Base-by-base conservation (phyloP, 192 early-diverging fungal genomes). In the Ambispora gerdemannii region DNA sequence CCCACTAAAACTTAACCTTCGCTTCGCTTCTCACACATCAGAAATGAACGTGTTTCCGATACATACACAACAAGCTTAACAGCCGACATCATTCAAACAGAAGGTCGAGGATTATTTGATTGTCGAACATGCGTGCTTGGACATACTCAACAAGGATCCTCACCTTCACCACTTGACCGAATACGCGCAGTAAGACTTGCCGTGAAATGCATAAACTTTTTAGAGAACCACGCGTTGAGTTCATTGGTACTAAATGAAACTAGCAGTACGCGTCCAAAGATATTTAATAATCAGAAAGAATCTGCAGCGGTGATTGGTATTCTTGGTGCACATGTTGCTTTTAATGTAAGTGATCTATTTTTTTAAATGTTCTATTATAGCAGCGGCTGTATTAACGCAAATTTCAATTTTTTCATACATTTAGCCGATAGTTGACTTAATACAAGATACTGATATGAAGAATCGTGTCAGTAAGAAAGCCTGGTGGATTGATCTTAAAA, bases 111-210 rank as follows among this genome's bases (percentile, higher is more conserved):
- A 0, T 85, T 95, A 72, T 98, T 92, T 75, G 95, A 95, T 77
- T 91, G 92, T 0, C 86, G 92, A 50, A 94, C 94, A 10, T 85
- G 95, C 13, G 90, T 95, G 4, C 82, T 98, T 34, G 97, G 97
- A 22, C 97, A 98, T 70, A 82, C 95, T 65, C 97, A 97, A 76
- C 97, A 98, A 76, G 97, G 97, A 36, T 91, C 89, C 67, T 87
- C 91, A 11, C 94, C 97, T 24, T 89, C 89, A 27, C 95, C 97
- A n/a, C 74, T 96, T 49, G 97, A 98, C 81, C 92, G 97, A 30
- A 89, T 93, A 75, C 90, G 95, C n/a, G 97, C 95, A 17, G 94
- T 89, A 38, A 86, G 88, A 17, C 77, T 94, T 75, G 93, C 93
- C 1, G 88, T 93, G 20, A 85, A 88, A 56, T 84, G 90, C 56